These are phyloP conservation scores for Clarireedia hainanense DNA, from an alignment of 2,329 filamentous ascomycete species.

Conservation along the genomic window DNA sequence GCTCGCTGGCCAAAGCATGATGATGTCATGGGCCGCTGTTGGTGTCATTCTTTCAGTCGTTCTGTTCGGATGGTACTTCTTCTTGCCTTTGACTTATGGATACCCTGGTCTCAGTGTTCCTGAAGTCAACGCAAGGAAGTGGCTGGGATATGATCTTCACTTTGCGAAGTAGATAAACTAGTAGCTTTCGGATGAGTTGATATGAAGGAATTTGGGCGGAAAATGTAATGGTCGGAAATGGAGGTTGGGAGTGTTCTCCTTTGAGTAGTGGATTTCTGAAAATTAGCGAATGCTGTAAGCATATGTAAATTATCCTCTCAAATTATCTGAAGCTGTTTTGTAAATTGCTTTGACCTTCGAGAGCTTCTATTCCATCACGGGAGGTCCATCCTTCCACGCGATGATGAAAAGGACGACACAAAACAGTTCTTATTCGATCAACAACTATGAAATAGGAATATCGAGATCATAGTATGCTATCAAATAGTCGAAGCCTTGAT, in stretches of 20 bases:
- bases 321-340: background rate
- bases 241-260: constrained; percentile 45
- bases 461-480: no score
- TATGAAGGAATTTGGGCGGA: background rate
- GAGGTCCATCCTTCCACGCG: no score
- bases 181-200: background rate
- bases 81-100: constrained; percentile 90
- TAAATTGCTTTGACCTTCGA: background rate
- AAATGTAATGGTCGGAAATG: constrained; percentile 31
- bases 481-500: no score
- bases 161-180: constrained; percentile 73
- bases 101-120: constrained; percentile 78
- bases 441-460: no score
- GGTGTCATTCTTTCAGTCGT: constrained; percentile 60
- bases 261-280: constrained; percentile 42
- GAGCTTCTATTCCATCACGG: background rate
- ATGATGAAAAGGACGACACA: no score
- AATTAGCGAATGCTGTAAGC: constrained; percentile 56
- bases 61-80: constrained; percentile 81
- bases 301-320: background rate
- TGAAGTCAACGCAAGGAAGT: constrained; percentile 77
- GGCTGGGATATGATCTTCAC: constrained; percentile 94
- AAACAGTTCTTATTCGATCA: no score
- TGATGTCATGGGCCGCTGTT: constrained; percentile 72
- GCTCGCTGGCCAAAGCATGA: constrained; percentile 68